Conservation (phyloP, 306 rosid species). For the Cercis canadensis region DNA sequence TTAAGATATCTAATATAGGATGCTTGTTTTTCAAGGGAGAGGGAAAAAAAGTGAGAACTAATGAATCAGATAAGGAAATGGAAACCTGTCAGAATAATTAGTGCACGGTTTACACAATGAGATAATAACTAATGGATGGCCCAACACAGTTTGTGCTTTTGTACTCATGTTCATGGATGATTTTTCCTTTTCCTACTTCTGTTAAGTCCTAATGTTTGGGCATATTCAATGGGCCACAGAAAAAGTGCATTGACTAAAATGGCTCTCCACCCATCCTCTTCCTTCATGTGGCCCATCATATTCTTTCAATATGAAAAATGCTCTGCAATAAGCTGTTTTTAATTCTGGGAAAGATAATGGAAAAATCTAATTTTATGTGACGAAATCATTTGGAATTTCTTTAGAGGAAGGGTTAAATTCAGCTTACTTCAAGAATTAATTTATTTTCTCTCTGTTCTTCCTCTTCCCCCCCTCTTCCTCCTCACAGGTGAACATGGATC, state of each 20-base stretch:
- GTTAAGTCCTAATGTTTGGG: background rate
- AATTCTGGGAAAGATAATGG: background rate
- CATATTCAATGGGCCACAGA: background rate
- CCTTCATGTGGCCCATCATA: background rate
- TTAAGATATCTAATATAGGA: background rate
- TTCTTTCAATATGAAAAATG: background rate
- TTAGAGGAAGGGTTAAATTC: background rate
- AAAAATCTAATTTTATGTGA: background rate
- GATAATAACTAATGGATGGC: background rate
- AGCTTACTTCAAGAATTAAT: background rate
- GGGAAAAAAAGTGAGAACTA: background rate
- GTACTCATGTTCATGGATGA: background rate
- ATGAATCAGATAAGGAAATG: background rate
- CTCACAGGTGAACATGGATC: slow-evolving; percentile 74
- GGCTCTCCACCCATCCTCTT: background rate
- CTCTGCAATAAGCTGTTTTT: background rate
- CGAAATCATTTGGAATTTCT: slow-evolving; percentile 1
- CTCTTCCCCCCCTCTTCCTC: background rate
- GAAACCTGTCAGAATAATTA: background rate
- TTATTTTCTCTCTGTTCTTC: background rate
- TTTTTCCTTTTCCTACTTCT: background rate
- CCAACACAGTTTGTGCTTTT: background rate
- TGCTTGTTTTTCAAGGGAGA: background rate
- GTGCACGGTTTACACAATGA: background rate
- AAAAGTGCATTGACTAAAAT: background rate